These are phyloP conservation scores for Omphalea diandra DNA, from an alignment of 441 rosid species.

Conservation along the genomic window DNA sequence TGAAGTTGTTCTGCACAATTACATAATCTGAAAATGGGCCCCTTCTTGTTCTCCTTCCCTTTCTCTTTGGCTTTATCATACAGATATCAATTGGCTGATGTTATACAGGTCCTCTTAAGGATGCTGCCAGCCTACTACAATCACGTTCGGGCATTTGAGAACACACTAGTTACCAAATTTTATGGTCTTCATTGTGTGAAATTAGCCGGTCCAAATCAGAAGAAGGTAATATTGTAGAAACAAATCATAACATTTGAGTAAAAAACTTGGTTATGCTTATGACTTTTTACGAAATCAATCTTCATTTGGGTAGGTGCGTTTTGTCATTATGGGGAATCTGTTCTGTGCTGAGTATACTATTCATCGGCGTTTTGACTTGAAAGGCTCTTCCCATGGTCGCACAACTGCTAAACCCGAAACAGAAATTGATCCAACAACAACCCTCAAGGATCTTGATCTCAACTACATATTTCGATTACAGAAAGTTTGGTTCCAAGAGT, in stretches of 20 bases:
- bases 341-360: constrained; percentile 74
- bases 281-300: constrained; percentile 7
- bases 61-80: not conserved
- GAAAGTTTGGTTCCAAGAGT: constrained; percentile 85
- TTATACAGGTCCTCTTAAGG: constrained; percentile 76
- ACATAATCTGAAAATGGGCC: too few species aligned
- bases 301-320: constrained; percentile 61
- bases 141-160: constrained; percentile 81
- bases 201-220: constrained; percentile 82
- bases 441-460: constrained; percentile 97
- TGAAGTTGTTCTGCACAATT: not conserved
- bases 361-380: constrained; percentile 90
- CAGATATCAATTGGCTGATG: constrained; percentile 6
- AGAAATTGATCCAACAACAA: constrained; percentile 80
- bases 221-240: constrained; percentile 53
- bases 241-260: constrained; percentile 12
- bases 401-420: constrained; percentile 79
- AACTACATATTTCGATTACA: constrained; percentile 73
- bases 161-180: constrained; percentile 86
- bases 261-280: not conserved
- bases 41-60: not conserved
- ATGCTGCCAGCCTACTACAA: constrained; percentile 96
- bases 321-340: constrained; percentile 94
- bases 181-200: constrained; percentile 93
- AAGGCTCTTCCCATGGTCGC: constrained; percentile 98